Base-by-base conservation (phyloP, 768 basidiomycete genomes). In the Leccinum uliginosum region DNA sequence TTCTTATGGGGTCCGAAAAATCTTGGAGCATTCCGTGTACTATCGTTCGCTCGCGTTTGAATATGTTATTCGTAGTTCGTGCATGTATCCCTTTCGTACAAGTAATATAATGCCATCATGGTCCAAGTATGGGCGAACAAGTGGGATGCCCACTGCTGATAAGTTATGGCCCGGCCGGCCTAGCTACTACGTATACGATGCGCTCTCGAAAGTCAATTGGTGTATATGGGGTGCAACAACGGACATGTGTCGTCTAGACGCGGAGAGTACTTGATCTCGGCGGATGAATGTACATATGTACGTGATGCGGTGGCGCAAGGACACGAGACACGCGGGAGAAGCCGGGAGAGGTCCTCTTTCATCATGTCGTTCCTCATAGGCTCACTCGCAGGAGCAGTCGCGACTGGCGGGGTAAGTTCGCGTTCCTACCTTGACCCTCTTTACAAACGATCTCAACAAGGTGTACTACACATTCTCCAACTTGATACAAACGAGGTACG, bases 401-500 rank as follows among this genome's bases (percentile, higher is more conserved):
- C 82, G 3, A 46, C 45, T 34, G 85, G 86, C 53, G 86, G 86
- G 59, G 86, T 83, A 69, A 65, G 73, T 56, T 12, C n/a, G 6
- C 40, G 4, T 40, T 40, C 40, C 40, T 19, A 1, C 38, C 9
- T 40, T n/a, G 35, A 15, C 38, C 38, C 34, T 17, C 15, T 3
- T 30, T 1, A 0, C 17, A 35, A 4, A 35, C 15, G 7, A 35
- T n/a, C 4, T 30, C 30, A 59, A 85, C 30, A 59, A 85, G 85
- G 75, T 86, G 6, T 88, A 87, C 71, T 87, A 87, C 68, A 86
- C 84, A 23, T 84, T 87, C 66, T 87, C 85, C 3, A 83, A 79
- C 63, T 65, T 86, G 68, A 84, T 87, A 49, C 78, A 81, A 50
- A 78, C 79, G 46, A 77, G 77, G 86, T 84, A 52, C 44, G 77